phyloP scores from a whole-genome alignment of 1,139 yeast species.

The Kodamaea ohmeri region DNA sequence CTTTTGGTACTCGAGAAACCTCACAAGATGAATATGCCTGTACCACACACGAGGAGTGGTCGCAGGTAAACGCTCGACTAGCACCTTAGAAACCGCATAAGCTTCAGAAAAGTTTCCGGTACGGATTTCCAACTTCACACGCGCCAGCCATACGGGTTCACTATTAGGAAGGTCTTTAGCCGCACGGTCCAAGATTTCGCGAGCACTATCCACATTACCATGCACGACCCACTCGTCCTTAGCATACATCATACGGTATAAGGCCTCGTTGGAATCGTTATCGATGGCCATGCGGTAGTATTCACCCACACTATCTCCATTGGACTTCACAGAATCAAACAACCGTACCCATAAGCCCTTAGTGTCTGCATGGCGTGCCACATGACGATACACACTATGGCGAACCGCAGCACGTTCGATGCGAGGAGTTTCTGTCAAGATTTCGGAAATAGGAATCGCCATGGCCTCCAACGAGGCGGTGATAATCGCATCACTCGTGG shows the following conservation, averaged over 20 bases:
- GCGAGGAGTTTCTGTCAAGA: too few species aligned
- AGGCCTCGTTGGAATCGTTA: constrained; percentile 46
- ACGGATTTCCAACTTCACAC: constrained; percentile 58
- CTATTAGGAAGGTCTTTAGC: constrained; percentile 33
- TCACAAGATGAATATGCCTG: constrained; percentile 56
- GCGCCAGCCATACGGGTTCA: constrained; percentile 68
- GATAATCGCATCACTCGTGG: constrained; percentile 41
- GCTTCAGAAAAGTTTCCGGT: constrained; percentile 41
- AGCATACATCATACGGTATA: constrained; percentile 67
- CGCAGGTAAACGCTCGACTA: constrained; percentile 31
- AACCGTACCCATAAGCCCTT: constrained; percentile 57
- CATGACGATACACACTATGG: constrained; percentile 44
- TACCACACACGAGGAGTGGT: constrained; percentile 56
- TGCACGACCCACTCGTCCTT: constrained; percentile 58
- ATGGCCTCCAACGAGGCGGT: constrained; percentile 19
- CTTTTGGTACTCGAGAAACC: constrained; percentile 34
- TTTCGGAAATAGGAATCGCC: too few species aligned
- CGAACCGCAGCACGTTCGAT: constrained; percentile 34
- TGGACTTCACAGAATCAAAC: constrained; percentile 44
- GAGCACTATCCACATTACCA: constrained; percentile 51
- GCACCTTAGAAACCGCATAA: constrained; percentile 38
- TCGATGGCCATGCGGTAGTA: constrained; percentile 52
- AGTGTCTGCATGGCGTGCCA: constrained; percentile 18
- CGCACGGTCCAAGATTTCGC: constrained; percentile 52
- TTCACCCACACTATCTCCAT: constrained; percentile 34